Base-by-base conservation (phyloP, 2,329 filamentous ascomycete species). In the Macroventuria anomochaeta region DNA sequence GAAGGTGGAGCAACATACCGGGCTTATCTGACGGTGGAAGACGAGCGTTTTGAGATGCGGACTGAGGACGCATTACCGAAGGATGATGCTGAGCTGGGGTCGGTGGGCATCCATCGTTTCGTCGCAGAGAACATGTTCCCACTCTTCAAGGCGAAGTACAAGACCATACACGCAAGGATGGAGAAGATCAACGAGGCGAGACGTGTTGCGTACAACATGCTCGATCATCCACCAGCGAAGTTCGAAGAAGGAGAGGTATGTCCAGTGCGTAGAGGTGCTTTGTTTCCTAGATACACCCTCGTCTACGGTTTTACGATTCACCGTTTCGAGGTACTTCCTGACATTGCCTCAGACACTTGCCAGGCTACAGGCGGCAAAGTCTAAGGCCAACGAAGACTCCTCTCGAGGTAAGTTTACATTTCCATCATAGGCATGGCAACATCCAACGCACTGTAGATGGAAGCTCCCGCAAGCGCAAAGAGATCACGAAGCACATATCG, bases 61-160 rank as follows among this genome's bases (percentile, higher is more conserved):
- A 58, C 60, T n/a, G 53, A 54, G 12, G 59, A 67, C 1, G 38
- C 59, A 1, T 36, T 70, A n/a, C 59, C 64, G 0, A 37, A 46
- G 15, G 58, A 65, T 15, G 61, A 66, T 2, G 46, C 55, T 2
- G 58, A 62, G 21, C 25, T 63, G 0, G 34, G 56, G 5, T 61
- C 64, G 7, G 37, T 62, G 12, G 55, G 65, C 0, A 67, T 73
- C n/a, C 63, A 67, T 38, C 44, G 48, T 2, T 68, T 63, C 29
- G 57, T 71, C 20, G 64, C 61, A 6, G 49, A 55, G n/a, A 57
- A 52, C 15, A 65, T 67, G 43, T 33, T 66, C 5, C 46, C 54
- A 2, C 42, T 69, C 8, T 73, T 68, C 52, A 59, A 63, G 33
- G 41, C 44, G 1, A 73, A 73, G 55, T 66, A 59, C 33, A 52